Conservation (phyloP, 179 eudicot genomes). For the Nepenthes alata region DNA sequence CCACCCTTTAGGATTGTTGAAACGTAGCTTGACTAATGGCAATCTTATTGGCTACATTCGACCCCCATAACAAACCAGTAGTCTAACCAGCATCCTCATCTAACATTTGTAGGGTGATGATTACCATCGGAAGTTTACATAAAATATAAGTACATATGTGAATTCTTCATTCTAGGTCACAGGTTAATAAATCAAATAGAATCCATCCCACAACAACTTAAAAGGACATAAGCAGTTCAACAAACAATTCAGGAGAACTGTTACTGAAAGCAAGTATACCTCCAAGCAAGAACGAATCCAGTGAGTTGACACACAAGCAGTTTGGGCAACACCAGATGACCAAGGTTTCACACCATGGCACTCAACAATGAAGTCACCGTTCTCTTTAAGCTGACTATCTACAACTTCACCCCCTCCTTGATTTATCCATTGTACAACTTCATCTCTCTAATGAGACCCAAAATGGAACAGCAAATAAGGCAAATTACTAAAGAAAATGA, state of each 20-base stretch:
- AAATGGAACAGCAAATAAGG: not conserved
- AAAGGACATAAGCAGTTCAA: too few species aligned
- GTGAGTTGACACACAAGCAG: conserved; percentile 61
- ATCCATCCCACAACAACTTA: too few species aligned
- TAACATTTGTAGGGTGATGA: too few species aligned
- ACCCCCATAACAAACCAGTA: too few species aligned
- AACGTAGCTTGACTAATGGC: too few species aligned
- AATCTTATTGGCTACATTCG: too few species aligned
- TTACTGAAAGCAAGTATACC: conserved; percentile 27
- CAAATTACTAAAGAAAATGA: not conserved
- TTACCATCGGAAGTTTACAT: too few species aligned
- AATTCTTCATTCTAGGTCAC: too few species aligned
- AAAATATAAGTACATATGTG: too few species aligned
- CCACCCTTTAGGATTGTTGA: too few species aligned
- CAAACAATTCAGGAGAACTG: conserved; percentile 1
- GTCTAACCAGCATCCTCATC: too few species aligned
- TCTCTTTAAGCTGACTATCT: conserved; percentile 24
- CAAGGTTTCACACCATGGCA: conserved; percentile 52
- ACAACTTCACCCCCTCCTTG: conserved; percentile 67
- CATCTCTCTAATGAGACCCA: conserved; percentile 45
- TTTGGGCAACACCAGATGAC: conserved; percentile 19
- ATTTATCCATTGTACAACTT: conserved; percentile 71
- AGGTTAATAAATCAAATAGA: too few species aligned
- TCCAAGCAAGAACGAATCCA: conserved; percentile 78
- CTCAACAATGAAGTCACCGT: conserved; percentile 60